Base-by-base conservation (phyloP, 768 basidiomycete genomes). In the Collybia mongolica region DNA sequence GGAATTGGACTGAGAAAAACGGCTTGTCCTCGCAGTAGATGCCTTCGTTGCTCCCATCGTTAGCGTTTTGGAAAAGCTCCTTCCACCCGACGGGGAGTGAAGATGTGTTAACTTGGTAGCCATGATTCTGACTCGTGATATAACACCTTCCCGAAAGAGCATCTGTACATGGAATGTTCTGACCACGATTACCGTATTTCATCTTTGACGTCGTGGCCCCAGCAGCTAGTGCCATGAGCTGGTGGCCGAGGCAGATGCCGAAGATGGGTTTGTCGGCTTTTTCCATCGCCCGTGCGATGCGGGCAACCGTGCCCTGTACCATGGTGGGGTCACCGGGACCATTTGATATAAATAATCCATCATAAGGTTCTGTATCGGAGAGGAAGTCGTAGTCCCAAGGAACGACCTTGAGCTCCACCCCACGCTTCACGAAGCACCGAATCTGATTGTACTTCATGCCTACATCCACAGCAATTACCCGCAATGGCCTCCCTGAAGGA, bases 361-460 rank as follows among this genome's bases (percentile, higher is more conserved):
- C 97, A 61, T 86, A 98, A 6, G 88, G 84, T 59, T 91, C 89
- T 0, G 67, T 44, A 52, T 98, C 93, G 1, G 76, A 67, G 22
- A 89, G 72, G 66, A 95, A 93, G 70, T 98, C 89, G 66, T 95
- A 91, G 65, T 98, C 79, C 96, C 96, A 99, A 22, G 97, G 95
- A 6, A 98, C 90, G 46, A 98, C 93, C 71, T 98, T 98, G 65
- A 98, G 77, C 67, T 98, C 93, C 29, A 98, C 83, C 43, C 97
- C 97, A 28, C 97, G 88, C 32, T 83, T 76, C 38, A 82, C 83
- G 72, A 99, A 98, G 75, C 97, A 99, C 28, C 97, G 82, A 59
- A 98, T 94, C 70, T 99, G 97, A 70, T 98, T 98, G 75, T 90
- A 97, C 71, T 99, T 99, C 92, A 98, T 98, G n/a, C 97, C 97